A percentile compares a stretch with the other conserved stretches of the same genome.
Evolutionary conservation across 208 protist genomes (phyloP).

Genomic region (Phytomonas francai): DNA sequence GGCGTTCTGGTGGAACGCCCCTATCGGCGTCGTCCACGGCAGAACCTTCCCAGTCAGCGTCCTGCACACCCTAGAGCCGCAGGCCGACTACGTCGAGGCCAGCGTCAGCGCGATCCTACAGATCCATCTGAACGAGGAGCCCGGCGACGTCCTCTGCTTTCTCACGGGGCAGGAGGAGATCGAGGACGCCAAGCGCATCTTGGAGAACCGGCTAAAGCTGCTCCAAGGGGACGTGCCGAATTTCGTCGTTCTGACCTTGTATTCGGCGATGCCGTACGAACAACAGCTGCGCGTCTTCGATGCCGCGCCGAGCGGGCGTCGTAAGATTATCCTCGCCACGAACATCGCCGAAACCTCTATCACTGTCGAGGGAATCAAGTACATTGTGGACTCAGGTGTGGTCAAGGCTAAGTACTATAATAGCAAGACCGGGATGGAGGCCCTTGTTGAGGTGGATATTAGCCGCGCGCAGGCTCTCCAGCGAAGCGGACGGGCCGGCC

Average conservation of each 20-base stretch:
- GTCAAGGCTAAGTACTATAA: conserved; percentile 97
- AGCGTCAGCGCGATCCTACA: conserved; percentile 96
- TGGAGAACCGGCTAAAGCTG: conserved; percentile 69
- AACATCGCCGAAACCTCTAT: conserved; percentile 99
- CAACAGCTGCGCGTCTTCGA: conserved; percentile 96
- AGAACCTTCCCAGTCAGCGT: conserved; percentile 90
- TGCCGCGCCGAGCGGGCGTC: conserved; percentile 61
- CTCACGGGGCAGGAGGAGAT: conserved; percentile 96
- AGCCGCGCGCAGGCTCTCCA: conserved; percentile 92
- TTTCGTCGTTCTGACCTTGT: conserved; percentile 80
- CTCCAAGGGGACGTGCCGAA: conserved; percentile 55
- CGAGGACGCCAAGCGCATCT: conserved; percentile 79
- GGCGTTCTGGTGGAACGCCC: conserved; percentile 91
- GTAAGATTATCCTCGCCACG: conserved; percentile 96
- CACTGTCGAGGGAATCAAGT: conserved; percentile 98
- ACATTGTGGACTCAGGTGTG: conserved; percentile 98
- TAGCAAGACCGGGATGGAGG: conserved; percentile 95
- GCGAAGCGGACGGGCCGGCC: conserved; percentile 95
- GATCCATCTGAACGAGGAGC: conserved; percentile 94
- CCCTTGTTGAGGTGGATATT: conserved; percentile 91
- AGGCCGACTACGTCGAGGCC: conserved; percentile 96
- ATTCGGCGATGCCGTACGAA: conserved; percentile 96
- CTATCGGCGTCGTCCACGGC: conserved; percentile 87
- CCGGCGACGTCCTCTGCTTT: conserved; percentile 98
- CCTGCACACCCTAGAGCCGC: conserved; percentile 90